These are phyloP conservation scores for Lablab purpureus DNA, from an alignment of 306 rosid genomes.

Conservation along the genomic window DNA sequence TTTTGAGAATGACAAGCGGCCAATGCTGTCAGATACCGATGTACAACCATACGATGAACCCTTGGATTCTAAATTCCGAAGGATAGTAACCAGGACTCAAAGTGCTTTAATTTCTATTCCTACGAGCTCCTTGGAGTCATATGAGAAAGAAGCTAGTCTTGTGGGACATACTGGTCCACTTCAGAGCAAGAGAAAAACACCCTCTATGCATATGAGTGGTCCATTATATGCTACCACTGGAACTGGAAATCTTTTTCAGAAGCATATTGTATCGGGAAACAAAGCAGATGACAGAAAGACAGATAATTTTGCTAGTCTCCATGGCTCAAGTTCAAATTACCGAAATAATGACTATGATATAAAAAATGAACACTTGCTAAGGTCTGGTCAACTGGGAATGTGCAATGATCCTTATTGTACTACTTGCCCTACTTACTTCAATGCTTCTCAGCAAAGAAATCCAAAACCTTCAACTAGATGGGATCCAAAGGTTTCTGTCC, in stretches of 20 bases:
- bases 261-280: conserved; percentile 44
- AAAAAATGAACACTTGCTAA: conserved; percentile 71
- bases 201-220: conserved; percentile 68
- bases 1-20: conserved; percentile 62
- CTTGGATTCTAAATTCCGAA: conserved; percentile 46
- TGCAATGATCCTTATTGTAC: conserved; percentile 94
- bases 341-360: conserved; percentile 49
- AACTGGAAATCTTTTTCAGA: conserved; percentile 49
- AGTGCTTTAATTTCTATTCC: conserved; percentile 70
- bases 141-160: conserved; percentile 53
- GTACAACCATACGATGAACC: conserved; percentile 47
- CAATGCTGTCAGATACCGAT: conserved; percentile 61
- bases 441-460: conserved; percentile 51
- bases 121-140: conserved; percentile 54
- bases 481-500: conserved; percentile 63
- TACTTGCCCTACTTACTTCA: conserved; percentile 77
- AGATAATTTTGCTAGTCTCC: conserved; percentile 53
- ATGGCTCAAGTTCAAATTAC: conserved; percentile 36
- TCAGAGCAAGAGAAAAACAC: conserved; percentile 55
- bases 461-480: conserved; percentile 51
- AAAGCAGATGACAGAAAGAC: conserved; percentile 47
- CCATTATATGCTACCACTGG: conserved; percentile 51
- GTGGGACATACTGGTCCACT: conserved; percentile 78
- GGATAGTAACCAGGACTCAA: conserved; percentile 53
- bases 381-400: conserved; percentile 89